phyloP scores from a whole-genome alignment of 1,139 yeast genomes.

The Taiozyma sp. region DNA sequence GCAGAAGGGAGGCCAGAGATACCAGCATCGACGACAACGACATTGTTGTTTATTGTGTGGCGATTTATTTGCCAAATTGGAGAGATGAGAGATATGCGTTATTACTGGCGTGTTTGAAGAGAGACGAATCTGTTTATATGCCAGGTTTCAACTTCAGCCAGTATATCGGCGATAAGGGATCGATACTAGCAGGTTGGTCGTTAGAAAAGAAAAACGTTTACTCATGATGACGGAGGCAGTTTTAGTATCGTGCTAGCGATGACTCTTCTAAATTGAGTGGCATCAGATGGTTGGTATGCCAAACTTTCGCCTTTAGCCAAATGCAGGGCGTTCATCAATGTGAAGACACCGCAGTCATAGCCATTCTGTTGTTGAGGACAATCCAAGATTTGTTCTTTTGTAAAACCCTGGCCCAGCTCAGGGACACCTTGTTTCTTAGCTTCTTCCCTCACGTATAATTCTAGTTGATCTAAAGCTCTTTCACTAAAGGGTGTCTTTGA shows the following conservation, averaged over 20 bases:
- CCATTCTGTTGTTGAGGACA: slow-evolving; percentile 91
- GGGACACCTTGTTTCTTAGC: slow-evolving; percentile 37
- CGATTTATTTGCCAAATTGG: too few relatives aligned
- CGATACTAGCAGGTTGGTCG: background rate
- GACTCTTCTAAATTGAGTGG: slow-evolving; percentile 58
- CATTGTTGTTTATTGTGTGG: background rate
- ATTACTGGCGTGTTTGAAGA: background rate
- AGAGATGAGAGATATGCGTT: background rate
- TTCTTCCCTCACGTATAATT: slow-evolving; percentile 57
- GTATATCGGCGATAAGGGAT: background rate
- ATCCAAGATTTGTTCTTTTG: slow-evolving; percentile 31
- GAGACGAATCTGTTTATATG: background rate
- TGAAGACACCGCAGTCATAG: slow-evolving; percentile 91
- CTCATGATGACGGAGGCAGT: background rate
- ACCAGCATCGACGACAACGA: slow-evolving; percentile 39
- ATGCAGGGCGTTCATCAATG: slow-evolving; percentile 72
- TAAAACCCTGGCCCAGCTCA: slow-evolving; percentile 27
- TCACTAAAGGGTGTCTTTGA: slow-evolving; percentile 46
- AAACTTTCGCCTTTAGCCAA: slow-evolving; percentile 44
- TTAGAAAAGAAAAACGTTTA: too few relatives aligned
- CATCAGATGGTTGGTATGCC: slow-evolving; percentile 62
- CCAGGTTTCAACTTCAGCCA: background rate
- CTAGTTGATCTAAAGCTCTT: slow-evolving; percentile 46
- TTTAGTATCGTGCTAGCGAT: slow-evolving; percentile 45
- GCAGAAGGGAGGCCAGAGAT: slow-evolving; percentile 63